A percentile compares a stretch with the other conserved stretches of the same genome.
Conservation (phyloP, 768 basidiomycete genomes). For the Kwoniella bestiolae region DNA sequence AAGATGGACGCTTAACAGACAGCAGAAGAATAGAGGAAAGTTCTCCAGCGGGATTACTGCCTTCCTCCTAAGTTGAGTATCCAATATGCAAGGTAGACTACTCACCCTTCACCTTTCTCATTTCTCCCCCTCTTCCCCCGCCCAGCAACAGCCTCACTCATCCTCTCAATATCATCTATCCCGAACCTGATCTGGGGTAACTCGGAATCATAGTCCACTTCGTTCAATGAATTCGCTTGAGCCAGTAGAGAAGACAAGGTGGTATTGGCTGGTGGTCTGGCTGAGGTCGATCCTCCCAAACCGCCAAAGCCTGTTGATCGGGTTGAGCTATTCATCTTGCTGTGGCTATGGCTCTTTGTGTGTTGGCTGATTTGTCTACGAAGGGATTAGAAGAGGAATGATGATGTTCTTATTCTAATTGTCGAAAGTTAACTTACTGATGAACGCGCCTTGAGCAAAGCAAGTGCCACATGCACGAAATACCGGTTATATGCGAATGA, state of each 20-base stretch:
- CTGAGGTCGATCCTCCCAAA: conserved; percentile 24
- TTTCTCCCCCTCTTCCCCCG: conserved; percentile 41
- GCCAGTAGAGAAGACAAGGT: conserved; percentile 41
- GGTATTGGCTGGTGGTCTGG: conserved; percentile 27
- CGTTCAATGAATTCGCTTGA: conserved; percentile 46
- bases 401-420: not conserved
- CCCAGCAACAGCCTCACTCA: conserved; percentile 73
- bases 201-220: conserved; percentile 62
- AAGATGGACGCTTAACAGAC: too few species aligned
- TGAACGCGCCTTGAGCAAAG: not conserved
- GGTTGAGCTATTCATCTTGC: conserved; percentile 29
- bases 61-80: not conserved
- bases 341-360: too few species aligned
- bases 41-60: too few species aligned
- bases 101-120: conserved; percentile 42
- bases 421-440: not conserved
- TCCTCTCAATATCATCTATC: conserved; percentile 91
- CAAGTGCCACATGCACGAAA: not conserved
- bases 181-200: conserved; percentile 86
- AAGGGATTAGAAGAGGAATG: not conserved
- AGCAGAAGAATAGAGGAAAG: too few species aligned
- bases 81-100: not conserved
- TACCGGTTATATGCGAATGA: not conserved
- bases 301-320: conserved; percentile 4
- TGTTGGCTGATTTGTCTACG: too few species aligned